phyloP scores from a whole-genome alignment of 2,329 filamentous ascomycete genomes.

The Neofusicoccum umdonicola region DNA sequence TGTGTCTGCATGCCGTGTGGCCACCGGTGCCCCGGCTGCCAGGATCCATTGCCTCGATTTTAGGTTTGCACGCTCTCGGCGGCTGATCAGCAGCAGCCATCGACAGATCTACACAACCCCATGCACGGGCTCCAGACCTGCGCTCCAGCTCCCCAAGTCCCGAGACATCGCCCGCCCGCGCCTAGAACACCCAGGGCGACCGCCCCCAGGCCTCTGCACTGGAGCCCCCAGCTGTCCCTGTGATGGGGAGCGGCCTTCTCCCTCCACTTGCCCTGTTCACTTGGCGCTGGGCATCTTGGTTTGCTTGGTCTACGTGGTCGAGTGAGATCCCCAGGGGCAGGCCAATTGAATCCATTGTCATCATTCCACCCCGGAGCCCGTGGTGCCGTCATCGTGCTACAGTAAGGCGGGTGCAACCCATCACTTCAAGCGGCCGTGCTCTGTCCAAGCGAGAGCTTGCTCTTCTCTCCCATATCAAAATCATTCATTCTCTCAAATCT shows the following conservation, averaged over 20 bases:
- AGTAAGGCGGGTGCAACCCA: background rate
- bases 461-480: background rate
- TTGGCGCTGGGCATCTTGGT: background rate
- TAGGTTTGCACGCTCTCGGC: background rate
- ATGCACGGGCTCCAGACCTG: background rate
- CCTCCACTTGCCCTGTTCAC: background rate
- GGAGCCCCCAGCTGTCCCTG: background rate
- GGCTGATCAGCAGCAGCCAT: slow-evolving; percentile 7
- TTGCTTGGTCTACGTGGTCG: background rate
- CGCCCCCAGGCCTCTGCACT: background rate
- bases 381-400: background rate
- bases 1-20: background rate
- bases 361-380: background rate
- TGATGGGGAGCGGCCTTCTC: background rate
- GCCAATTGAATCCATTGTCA: background rate
- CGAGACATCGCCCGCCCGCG: background rate
- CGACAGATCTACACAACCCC: slow-evolving; percentile 1
- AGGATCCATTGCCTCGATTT: background rate
- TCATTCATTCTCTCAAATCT: background rate
- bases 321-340: background rate
- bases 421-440: background rate
- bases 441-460: too few species aligned
- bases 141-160: background rate
- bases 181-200: background rate
- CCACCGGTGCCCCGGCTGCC: background rate